Evolutionary conservation across 495 filamentous ascomycete species (phyloP).

Genomic region (Peziza echinospora): DNA sequence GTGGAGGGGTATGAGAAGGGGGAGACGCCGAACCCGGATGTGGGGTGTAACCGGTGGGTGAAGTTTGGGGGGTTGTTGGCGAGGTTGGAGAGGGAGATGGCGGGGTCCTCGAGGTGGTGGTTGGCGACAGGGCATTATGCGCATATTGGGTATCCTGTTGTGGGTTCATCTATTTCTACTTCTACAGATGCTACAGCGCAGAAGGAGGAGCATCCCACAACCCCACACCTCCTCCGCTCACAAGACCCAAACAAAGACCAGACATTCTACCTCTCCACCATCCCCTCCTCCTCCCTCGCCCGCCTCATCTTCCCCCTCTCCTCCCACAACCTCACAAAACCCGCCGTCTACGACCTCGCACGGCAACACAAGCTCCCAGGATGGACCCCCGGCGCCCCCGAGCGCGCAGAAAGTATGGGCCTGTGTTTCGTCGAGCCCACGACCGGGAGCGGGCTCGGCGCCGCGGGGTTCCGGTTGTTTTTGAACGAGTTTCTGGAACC

Average conservation of each 20-base stretch:
- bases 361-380: conserved; percentile 11
- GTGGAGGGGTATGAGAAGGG: conserved; percentile 11
- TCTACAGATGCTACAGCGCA: too few relatives aligned
- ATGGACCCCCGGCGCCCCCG: conserved; percentile 12
- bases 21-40: conserved; percentile 16
- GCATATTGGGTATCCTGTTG: neutral
- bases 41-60: conserved; percentile 16
- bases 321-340: conserved; percentile 9
- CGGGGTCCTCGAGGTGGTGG: conserved; percentile 10
- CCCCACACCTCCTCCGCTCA: conserved; percentile 11
- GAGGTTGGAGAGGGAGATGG: conserved; percentile 9
- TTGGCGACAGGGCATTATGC: conserved; percentile 15
- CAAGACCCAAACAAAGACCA: conserved; percentile 17
- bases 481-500: conserved; percentile 15
- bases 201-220: neutral
- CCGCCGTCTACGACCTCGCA: conserved; percentile 11
- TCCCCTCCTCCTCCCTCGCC: conserved; percentile 4
- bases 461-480: conserved; percentile 14
- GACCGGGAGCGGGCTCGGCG: conserved; percentile 5
- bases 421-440: conserved; percentile 17
- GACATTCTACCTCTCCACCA: conserved; percentile 17
- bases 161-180: too few relatives aligned
- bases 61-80: conserved; percentile 15
- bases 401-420: conserved; percentile 16
- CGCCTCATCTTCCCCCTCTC: conserved; percentile 16